Base-by-base conservation (phyloP, 768 basidiomycete genomes). In the Kwoniella dejecticola region DNA sequence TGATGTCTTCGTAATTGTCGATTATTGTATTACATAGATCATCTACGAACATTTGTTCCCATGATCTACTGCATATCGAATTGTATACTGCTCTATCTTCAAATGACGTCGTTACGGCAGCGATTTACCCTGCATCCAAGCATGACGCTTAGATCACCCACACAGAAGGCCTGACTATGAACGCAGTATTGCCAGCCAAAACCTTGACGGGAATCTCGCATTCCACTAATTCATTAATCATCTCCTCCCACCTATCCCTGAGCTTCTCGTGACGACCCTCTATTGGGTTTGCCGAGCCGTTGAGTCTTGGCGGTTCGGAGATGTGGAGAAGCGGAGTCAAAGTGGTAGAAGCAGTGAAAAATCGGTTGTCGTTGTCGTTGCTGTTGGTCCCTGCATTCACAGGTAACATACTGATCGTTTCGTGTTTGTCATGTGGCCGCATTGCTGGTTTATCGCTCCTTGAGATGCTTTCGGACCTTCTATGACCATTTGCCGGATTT, bases 161-260 rank as follows among this genome's bases (percentile, higher is more conserved):
- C 3, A 67, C 48, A 23, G 62, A 67, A 17, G 74, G 71, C n/a
- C 66, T 31, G 1, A 73, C 71, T 27, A 71, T 58, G 79, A 90
- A 92, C 44, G 87, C 88, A 3, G 90, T 94, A 79, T 91, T 92
- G 44, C 90, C 90, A 11, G 92, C 87, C 84, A 88, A 93, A 1
- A 96, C 88, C 67, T 79, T 85, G 58, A 98, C 85, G 19, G 91
- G 90, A 42, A 98, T 89, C 77, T 93, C 90, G 71, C 93, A 96
- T 77, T 96, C 95, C 17, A 98, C 91, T 61, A 87, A 89, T 83
- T 97, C 93, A 24, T 88, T 83, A 71, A 77, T 81, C 11, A 89
- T 83, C 60, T 87, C 86, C 55, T 71, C 71, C 90, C 89, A 91
- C 1, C 82, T 86, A 4, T 81, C 11, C 21, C 17, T 6, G 11